phyloP scores from a whole-genome alignment of 345 rosid genomes.

The Populus euphratica region DNA sequence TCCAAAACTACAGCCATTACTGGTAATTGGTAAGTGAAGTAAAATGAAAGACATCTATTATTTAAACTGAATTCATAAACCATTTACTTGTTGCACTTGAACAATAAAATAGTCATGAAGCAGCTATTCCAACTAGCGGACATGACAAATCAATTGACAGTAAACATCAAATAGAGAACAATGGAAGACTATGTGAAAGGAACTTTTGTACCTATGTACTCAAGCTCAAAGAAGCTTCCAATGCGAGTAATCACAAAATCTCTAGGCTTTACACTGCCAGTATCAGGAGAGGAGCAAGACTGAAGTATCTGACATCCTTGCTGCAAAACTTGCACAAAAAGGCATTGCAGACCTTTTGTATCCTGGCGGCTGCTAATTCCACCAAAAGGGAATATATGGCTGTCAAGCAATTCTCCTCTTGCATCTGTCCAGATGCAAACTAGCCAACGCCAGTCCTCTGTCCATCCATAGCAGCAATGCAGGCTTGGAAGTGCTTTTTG shows the following conservation, averaged over 20 bases:
- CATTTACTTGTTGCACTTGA: neutral
- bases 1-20: neutral
- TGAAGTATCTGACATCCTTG: slow-evolving; percentile 98
- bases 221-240: slow-evolving; percentile 94
- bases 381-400: slow-evolving; percentile 94
- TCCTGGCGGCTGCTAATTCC: slow-evolving; percentile 99
- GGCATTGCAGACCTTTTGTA: slow-evolving; percentile 96
- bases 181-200: slow-evolving; percentile 4
- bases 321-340: slow-evolving; percentile 92
- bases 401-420: slow-evolving; percentile 96
- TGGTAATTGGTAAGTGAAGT: neutral
- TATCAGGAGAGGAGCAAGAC: slow-evolving; percentile 77
- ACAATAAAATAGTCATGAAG: neutral
- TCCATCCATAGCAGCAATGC: slow-evolving; percentile 99
- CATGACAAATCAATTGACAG: neutral
- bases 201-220: slow-evolving; percentile 68
- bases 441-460: slow-evolving; percentile 99
- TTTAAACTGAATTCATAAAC: neutral
- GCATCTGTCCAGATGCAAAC: slow-evolving; percentile 99
- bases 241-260: slow-evolving; percentile 87
- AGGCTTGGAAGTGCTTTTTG: slow-evolving; percentile 74
- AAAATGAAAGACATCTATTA: neutral
- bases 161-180: neutral
- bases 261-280: slow-evolving; percentile 72
- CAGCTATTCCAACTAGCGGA: neutral